A percentile compares a stretch with the other conserved stretches of the same genome.
These are phyloP conservation scores for Adenanthera pavonina DNA, from an alignment of 306 rosid species.

Conservation along the genomic window DNA sequence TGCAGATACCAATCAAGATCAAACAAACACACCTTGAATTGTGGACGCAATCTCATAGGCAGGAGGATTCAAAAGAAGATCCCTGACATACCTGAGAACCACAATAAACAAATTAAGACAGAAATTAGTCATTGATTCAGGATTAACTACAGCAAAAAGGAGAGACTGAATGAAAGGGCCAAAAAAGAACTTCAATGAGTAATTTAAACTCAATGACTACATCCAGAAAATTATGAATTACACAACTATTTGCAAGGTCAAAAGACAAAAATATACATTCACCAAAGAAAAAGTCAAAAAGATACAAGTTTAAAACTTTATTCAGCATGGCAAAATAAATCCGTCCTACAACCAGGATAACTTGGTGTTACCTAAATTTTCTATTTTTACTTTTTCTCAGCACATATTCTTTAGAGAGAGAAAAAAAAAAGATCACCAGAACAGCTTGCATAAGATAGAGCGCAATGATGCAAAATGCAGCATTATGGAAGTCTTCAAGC, in stretches of 20 bases:
- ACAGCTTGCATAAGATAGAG: conserved; percentile 8
- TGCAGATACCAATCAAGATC: conserved; percentile 27
- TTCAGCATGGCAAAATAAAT: neutral
- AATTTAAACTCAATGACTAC: conserved; percentile 7
- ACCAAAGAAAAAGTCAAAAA: neutral
- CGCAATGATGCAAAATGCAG: neutral
- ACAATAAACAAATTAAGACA: conserved; percentile 26
- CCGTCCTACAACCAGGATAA: neutral
- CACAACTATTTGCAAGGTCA: conserved; percentile 4
- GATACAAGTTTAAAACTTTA: neutral
- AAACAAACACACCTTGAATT: conserved; percentile 74
- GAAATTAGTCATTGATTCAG: conserved; percentile 19
- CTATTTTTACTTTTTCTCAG: neutral
- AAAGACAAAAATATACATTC: neutral
- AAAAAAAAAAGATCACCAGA: neutral
- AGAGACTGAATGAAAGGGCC: conserved; percentile 18
- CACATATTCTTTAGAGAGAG: neutral
- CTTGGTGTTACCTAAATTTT: neutral
- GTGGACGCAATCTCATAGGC: conserved; percentile 79
- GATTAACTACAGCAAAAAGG: neutral
- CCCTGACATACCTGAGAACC: conserved; percentile 73
- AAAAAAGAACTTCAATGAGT: neutral
- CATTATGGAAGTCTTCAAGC: neutral
- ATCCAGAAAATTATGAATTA: neutral
- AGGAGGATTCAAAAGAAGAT: conserved; percentile 97